These are phyloP conservation scores for Tricholoma furcatifolium DNA, from an alignment of 768 basidiomycete genomes.

Conservation along the genomic window DNA sequence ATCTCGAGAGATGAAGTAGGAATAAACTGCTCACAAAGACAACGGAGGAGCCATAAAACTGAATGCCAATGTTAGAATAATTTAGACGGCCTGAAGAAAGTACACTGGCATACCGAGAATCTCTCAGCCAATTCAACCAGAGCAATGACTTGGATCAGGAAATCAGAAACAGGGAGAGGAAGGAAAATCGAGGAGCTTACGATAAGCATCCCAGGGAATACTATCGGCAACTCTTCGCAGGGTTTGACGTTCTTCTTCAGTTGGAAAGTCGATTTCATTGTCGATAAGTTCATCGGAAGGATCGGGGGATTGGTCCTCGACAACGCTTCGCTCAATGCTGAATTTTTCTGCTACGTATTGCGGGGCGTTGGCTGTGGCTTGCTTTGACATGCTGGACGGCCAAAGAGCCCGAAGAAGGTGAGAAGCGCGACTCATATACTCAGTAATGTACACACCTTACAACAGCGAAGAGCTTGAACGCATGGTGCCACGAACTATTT, in stretches of 20 bases:
- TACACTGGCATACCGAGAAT: constrained; percentile 51
- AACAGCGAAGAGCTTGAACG: too few relatives aligned
- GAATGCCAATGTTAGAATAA: background rate
- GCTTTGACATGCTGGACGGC: background rate
- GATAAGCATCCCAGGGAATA: constrained; percentile 58
- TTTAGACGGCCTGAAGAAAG: background rate
- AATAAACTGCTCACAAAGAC: constrained; percentile 39
- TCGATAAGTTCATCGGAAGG: constrained; percentile 31
- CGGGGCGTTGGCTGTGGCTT: background rate
- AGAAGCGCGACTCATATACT: too few relatives aligned
- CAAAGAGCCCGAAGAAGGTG: too few relatives aligned
- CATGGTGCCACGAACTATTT: too few relatives aligned
- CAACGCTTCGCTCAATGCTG: constrained; percentile 28
- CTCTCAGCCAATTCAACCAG: constrained; percentile 70
- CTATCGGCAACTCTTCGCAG: constrained; percentile 60
- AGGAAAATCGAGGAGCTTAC: constrained; percentile 26
- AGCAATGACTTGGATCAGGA: constrained; percentile 49
- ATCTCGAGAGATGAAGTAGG: background rate
- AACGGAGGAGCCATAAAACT: constrained; percentile 48
- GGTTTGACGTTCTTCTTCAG: constrained; percentile 56
- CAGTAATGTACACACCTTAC: too few relatives aligned
- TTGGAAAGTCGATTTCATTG: constrained; percentile 62
- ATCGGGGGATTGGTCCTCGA: constrained; percentile 5
- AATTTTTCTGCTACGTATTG: constrained; percentile 35
- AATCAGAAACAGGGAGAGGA: background rate